Evolutionary conservation across 371 early-diverging fungal genomes (phyloP).

Genomic region (Actinomortierella wolfii): DNA sequence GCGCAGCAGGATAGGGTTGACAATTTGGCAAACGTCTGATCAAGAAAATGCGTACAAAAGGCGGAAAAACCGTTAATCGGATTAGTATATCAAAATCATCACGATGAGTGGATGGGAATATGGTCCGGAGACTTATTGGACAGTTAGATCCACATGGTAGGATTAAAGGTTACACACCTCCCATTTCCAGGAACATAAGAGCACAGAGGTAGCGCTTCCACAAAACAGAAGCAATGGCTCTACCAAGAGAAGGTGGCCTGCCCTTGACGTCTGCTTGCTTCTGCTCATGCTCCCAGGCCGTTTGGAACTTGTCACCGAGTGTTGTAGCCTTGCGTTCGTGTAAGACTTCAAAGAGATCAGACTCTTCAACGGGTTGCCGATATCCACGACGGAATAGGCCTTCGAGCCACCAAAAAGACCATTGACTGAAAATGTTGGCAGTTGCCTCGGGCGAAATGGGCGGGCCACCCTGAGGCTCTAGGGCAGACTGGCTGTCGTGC

Average conservation of each 20-base stretch:
- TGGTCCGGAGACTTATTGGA: conserved; percentile 9
- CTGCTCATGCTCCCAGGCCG: conserved; percentile 28
- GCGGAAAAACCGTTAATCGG: too few species aligned
- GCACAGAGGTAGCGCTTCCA: conserved; percentile 32
- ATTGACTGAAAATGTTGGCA: conserved; percentile 34
- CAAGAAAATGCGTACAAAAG: too few species aligned
- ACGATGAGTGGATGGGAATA: too few species aligned
- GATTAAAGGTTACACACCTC: too few species aligned
- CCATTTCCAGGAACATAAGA: conserved; percentile 17
- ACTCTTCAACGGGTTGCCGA: conserved; percentile 41
- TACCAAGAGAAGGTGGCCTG: conserved; percentile 32
- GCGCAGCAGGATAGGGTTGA: conserved; percentile 1
- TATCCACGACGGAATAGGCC: conserved; percentile 42
- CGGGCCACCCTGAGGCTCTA: too few species aligned
- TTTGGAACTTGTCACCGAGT: conserved; percentile 12
- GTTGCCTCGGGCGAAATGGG: conserved; percentile 38
- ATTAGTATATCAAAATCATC: too few species aligned
- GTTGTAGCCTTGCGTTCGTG: conserved; percentile 22
- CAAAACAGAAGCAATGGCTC: conserved; percentile 21
- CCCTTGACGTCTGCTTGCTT: conserved; percentile 23
- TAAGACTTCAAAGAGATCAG: conserved; percentile 48
- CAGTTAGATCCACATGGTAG: too few species aligned
- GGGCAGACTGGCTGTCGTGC: too few species aligned
- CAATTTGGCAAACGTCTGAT: conserved; percentile 14
- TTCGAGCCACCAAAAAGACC: conserved; percentile 47